phyloP scores from a whole-genome alignment of 768 basidiomycete genomes.

The Ephemerocybe angulata region DNA sequence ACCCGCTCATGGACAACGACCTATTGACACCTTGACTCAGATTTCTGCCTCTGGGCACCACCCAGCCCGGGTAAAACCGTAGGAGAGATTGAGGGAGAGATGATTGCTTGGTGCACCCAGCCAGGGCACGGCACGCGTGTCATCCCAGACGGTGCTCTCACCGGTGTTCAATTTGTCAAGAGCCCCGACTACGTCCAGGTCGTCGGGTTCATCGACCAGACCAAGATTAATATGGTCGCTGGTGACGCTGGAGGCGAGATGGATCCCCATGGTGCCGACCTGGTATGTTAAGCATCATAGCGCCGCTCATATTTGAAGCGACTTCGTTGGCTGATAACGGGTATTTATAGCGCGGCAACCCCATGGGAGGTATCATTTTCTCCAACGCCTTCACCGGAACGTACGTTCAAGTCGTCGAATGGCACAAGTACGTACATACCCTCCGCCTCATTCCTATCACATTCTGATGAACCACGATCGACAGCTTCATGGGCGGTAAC shows the following conservation, averaged over 20 bases:
- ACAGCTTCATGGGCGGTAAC: conserved; percentile 65
- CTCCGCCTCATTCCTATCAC: no score
- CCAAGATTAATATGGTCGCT: conserved; percentile 41
- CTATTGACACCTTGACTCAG: conserved; percentile 19
- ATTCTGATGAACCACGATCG: neutral
- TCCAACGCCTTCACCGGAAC: conserved; percentile 48
- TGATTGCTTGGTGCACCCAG: conserved; percentile 70
- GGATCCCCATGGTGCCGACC: conserved; percentile 60
- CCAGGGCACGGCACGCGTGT: conserved; percentile 58
- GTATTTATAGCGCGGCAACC: conserved; percentile 72
- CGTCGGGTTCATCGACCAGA: conserved; percentile 57
- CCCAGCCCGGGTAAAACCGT: conserved; percentile 42
- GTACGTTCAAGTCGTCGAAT: conserved; percentile 57
- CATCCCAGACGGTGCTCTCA: conserved; percentile 55
- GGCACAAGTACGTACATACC: conserved; percentile 60
- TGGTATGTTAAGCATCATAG: conserved; percentile 9
- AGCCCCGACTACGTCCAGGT: conserved; percentile 54
- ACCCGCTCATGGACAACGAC: conserved; percentile 18
- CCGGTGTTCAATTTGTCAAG: conserved; percentile 52
- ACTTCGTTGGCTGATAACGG: conserved; percentile 10
- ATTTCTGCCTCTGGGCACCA: conserved; percentile 61
- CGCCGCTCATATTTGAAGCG: neutral
- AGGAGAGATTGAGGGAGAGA: conserved; percentile 55
- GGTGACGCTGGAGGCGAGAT: conserved; percentile 67
- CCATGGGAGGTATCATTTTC: conserved; percentile 67